A percentile compares a stretch with the other conserved stretches of the same genome.
Conservation (phyloP, 768 basidiomycete genomes). For the Saitozyma podzolica region DNA sequence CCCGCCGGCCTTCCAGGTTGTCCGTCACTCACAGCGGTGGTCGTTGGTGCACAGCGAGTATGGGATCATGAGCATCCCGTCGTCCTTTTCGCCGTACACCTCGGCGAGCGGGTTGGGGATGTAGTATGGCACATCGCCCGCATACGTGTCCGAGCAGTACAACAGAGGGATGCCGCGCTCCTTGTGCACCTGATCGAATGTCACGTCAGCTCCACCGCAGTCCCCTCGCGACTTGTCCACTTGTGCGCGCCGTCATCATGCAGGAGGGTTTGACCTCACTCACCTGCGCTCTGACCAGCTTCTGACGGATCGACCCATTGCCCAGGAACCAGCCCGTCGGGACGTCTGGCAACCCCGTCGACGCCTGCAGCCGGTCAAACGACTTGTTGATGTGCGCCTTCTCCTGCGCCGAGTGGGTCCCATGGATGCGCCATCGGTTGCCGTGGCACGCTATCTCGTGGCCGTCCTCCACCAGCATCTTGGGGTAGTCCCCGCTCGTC, state of each 20-base stretch:
- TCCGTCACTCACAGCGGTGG: constrained; percentile 23
- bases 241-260: neutral
- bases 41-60: constrained; percentile 30
- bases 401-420: constrained; percentile 17
- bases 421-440: constrained; percentile 33
- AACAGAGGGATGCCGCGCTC: constrained; percentile 31
- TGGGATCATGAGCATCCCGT: constrained; percentile 41
- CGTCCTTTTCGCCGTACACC: constrained; percentile 22
- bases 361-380: constrained; percentile 34
- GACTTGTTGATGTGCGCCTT: constrained; percentile 32
- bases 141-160: constrained; percentile 36
- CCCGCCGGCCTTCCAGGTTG: no score
- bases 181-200: constrained; percentile 21
- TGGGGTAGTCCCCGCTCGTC: constrained; percentile 23
- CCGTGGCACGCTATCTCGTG: constrained; percentile 42
- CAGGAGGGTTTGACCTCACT: neutral
- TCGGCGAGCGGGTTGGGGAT: constrained; percentile 24
- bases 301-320: constrained; percentile 11
- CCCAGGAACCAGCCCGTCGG: constrained; percentile 38
- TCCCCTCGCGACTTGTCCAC: neutral
- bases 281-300: constrained; percentile 27
- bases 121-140: constrained; percentile 33
- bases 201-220: no score
- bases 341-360: constrained; percentile 28
- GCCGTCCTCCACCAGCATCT: constrained; percentile 27